Conservation (phyloP, 31 red algal genomes). For the Porphyra umbilicalis region DNA sequence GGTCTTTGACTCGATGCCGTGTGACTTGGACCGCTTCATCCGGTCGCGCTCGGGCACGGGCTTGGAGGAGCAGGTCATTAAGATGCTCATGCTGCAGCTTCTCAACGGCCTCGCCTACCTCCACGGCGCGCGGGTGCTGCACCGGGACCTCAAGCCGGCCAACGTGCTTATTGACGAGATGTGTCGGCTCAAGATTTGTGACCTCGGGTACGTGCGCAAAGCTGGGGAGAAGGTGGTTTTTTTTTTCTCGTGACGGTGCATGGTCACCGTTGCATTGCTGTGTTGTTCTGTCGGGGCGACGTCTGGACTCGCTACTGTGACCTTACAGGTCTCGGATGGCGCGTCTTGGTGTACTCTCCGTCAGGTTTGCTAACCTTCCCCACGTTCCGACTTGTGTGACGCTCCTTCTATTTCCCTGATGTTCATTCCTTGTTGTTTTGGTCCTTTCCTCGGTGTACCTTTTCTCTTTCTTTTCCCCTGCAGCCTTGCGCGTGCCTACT, state of each 20-base stretch:
- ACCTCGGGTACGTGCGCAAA: not conserved
- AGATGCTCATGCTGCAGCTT: conserved; percentile 8
- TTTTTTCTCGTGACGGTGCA: too few relatives aligned
- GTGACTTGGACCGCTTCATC: conserved; percentile 70
- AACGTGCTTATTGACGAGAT: conserved; percentile 9
- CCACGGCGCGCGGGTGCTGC: conserved; percentile 7
- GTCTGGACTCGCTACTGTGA: too few relatives aligned
- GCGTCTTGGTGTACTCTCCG: too few relatives aligned
- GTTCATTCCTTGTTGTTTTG: not conserved
- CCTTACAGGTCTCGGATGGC: too few relatives aligned
- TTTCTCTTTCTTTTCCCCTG: not conserved
- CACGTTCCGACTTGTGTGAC: too few relatives aligned
- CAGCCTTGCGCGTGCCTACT: conserved; percentile 37
- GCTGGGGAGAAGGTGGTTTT: not conserved
- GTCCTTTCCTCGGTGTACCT: not conserved
- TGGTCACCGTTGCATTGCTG: too few relatives aligned
- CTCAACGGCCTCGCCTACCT: conserved; percentile 11
- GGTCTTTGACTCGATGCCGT: conserved; percentile 89
- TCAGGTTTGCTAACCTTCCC: too few relatives aligned
- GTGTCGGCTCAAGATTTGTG: conserved; percentile 11
- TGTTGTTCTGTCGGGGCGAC: too few relatives aligned
- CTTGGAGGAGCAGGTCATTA: conserved; percentile 3
- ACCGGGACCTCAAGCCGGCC: conserved; percentile 14
- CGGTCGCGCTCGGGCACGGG: conserved; percentile 17
- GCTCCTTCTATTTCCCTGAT: too few relatives aligned